Conservation (phyloP, 257 asterid species). For the Coffea canephora region DNA sequence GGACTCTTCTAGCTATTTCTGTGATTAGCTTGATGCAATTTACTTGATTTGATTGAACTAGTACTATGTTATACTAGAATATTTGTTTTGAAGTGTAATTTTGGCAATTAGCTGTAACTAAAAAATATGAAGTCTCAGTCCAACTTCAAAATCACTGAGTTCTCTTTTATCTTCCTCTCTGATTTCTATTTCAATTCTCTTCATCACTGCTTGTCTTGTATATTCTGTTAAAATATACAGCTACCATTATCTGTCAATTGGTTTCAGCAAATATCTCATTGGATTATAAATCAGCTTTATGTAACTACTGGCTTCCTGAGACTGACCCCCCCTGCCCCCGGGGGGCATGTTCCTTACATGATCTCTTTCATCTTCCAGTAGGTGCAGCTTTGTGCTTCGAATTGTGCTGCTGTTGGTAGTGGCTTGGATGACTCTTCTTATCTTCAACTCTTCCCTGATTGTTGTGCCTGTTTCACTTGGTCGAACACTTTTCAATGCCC, state of each 20-base stretch:
- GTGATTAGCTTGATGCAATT: not conserved
- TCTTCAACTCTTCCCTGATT: constrained; percentile 76
- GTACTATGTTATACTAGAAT: not conserved
- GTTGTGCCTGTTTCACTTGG: constrained; percentile 91
- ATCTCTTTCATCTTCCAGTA: constrained; percentile 51
- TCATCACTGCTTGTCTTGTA: not conserved
- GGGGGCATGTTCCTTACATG: constrained; percentile 31
- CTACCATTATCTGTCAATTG: not conserved
- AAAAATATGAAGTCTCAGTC: not conserved
- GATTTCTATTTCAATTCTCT: not conserved
- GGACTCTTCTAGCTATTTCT: not conserved
- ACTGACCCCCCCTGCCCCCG: not conserved
- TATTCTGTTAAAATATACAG: not conserved
- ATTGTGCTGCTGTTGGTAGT: constrained; percentile 74
- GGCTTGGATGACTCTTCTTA: constrained; percentile 95
- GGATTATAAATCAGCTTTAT: not conserved
- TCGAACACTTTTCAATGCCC: constrained; percentile 66
- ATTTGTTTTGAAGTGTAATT: not conserved
- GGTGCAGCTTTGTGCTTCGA: constrained; percentile 87
- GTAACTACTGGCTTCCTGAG: not conserved
- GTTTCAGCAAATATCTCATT: not conserved
- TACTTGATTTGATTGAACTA: not conserved
- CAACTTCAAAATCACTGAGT: not conserved
- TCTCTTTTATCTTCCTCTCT: not conserved
- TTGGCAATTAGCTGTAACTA: not conserved